Base-by-base conservation (phyloP, 441 rosid species). In the Populus tomentosa region DNA sequence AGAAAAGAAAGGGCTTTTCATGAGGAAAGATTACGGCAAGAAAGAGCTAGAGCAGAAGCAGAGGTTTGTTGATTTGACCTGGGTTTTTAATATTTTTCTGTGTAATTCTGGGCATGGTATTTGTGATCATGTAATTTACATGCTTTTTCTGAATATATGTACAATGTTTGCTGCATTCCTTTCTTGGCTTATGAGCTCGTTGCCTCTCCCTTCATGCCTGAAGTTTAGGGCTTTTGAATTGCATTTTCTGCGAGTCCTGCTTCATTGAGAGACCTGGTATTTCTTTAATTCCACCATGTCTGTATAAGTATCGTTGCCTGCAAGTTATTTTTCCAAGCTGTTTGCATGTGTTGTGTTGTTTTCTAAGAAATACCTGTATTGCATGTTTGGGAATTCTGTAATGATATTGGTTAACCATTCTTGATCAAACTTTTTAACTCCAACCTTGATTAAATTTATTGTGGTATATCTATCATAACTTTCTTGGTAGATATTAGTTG, bases 21-120 rank as follows among this genome's bases (percentile, higher is more conserved):
- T 79, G 98, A 93, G 83, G 98, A 92, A 88, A 94, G 85, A 82
- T 38, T 88, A 77, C 89, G 90, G 71, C 95, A 91, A 84, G 97
- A 91, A 80, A 91, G 88, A 85, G 92, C 91, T 79, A 92, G 85
- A 80, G 89, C 86, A 64, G 99, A 95, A 79, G 94, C 92, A 80
- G 97, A 95, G 93, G 99, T 95, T 75, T 84, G 89, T 4, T 46
- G 56, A 23, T 77, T 20, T 36, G 74, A 75, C 69, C 56, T 20
- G 50, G 20, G 36, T 46, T 21, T 35, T 46, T 67, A 16, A 73
- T 78, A 63, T 74, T 33, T 32, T 65, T 59, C 69, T 69, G 24
- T 36, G 10, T 36, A 36, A 36, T 36, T 36, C 40, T 36, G 40
- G 40, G 40, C 40, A 36, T 36, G 0, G 40, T 7, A 36, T 36